phyloP scores from a whole-genome alignment of 1,139 yeast genomes.

The Kodamaea plutei region DNA sequence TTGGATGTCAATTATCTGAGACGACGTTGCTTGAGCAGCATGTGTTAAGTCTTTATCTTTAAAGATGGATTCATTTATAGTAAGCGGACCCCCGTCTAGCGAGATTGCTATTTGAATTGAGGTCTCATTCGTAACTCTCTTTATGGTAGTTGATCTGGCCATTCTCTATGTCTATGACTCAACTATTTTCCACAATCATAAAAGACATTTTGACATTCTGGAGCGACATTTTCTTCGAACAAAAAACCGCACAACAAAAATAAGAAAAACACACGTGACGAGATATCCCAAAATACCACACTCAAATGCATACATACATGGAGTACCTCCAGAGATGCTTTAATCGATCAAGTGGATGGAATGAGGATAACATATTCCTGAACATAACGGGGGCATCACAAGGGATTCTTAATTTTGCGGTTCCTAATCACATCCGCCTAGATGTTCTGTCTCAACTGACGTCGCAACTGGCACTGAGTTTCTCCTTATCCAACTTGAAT shows the following conservation, averaged over 20 bases:
- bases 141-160: slow-evolving; percentile 46
- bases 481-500: slow-evolving; percentile 65
- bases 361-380: slow-evolving; percentile 70
- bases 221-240: background rate
- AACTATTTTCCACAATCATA: too few species aligned
- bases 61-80: slow-evolving; percentile 54
- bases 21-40: slow-evolving; percentile 57
- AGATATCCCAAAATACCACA: background rate
- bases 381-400: slow-evolving; percentile 67
- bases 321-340: slow-evolving; percentile 76
- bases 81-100: slow-evolving; percentile 77
- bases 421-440: slow-evolving; percentile 67
- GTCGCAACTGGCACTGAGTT: slow-evolving; percentile 67
- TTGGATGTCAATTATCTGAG: slow-evolving; percentile 74
- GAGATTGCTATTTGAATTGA: slow-evolving; percentile 82
- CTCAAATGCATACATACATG: slow-evolving; percentile 72
- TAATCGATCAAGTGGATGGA: slow-evolving; percentile 68
- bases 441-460: slow-evolving; percentile 73
- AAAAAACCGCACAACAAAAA: too few species aligned
- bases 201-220: too few species aligned
- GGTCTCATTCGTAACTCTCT: slow-evolving; percentile 86
- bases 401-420: slow-evolving; percentile 65
- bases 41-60: slow-evolving; percentile 34
- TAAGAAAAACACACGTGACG: background rate
- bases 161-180: slow-evolving; percentile 6